Evolutionary conservation across 345 rosid species (phyloP).

Genomic region (Geranium brycei): DNA sequence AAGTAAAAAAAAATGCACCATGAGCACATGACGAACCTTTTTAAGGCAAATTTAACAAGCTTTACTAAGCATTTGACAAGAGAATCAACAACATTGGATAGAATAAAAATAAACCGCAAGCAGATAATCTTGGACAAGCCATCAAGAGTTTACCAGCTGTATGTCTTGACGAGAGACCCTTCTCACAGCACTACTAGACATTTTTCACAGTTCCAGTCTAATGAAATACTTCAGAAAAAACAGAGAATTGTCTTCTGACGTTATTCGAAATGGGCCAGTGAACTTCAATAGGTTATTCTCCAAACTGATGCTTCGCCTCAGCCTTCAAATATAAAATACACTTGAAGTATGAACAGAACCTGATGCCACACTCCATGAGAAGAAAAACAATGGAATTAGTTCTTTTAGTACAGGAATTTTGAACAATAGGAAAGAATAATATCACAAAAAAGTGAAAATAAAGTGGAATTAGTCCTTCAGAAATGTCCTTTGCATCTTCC

Average conservation of each 20-base stretch:
- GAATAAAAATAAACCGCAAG: not conserved
- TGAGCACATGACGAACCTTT: no score
- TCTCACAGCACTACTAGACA: slow-evolving; percentile 69
- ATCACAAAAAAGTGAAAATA: no score
- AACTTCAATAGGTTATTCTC: not conserved
- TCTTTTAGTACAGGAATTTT: not conserved
- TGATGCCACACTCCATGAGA: not conserved
- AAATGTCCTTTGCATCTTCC: not conserved
- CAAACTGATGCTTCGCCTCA: not conserved
- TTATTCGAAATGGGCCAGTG: not conserved
- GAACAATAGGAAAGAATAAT: no score
- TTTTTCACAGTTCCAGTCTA: slow-evolving; percentile 14
- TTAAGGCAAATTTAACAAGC: no score
- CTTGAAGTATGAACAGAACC: not conserved
- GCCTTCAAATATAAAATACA: not conserved
- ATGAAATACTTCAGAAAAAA: not conserved
- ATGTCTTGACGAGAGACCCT: slow-evolving; percentile 83
- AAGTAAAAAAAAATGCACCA: no score
- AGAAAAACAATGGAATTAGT: not conserved
- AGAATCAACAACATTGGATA: not conserved
- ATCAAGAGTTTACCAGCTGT: slow-evolving; percentile 43
- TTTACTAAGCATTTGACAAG: no score
- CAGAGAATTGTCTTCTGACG: not conserved
- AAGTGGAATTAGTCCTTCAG: not conserved
- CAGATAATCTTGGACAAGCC: not conserved